phyloP scores from a whole-genome alignment of 2,329 filamentous ascomycete genomes.

The Simplicillium sp. region DNA sequence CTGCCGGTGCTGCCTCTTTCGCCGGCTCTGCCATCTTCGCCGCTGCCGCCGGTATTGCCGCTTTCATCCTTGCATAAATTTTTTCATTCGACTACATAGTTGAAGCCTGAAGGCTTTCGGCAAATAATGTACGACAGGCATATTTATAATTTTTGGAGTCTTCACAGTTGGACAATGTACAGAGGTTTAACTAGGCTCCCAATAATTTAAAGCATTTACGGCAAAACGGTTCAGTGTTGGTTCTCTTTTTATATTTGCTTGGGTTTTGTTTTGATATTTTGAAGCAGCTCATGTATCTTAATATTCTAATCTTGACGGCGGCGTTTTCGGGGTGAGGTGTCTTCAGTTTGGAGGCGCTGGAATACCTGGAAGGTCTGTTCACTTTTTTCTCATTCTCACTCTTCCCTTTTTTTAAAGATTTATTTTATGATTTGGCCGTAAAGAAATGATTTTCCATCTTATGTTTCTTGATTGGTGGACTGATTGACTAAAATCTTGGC shows the following conservation, averaged over 20 bases:
- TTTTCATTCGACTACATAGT: conserved; percentile 23
- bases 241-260: conserved; percentile 1
- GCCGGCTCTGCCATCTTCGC: conserved; percentile 44
- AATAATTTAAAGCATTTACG: conserved; percentile 17
- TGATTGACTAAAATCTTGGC: too few species aligned
- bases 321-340: too few species aligned
- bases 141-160: conserved; percentile 17
- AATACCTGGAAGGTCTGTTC: too few species aligned
- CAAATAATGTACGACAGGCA: conserved; percentile 22
- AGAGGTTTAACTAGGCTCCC: conserved; percentile 25
- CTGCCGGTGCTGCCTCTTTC: conserved; percentile 42
- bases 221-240: conserved; percentile 4
- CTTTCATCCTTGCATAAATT: conserved; percentile 45
- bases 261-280: neutral
- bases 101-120: conserved; percentile 30
- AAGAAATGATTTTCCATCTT: too few species aligned
- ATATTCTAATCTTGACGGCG: too few species aligned
- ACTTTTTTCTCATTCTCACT: too few species aligned
- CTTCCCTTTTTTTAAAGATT: too few species aligned
- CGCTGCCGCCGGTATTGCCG: conserved; percentile 43
- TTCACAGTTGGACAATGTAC: conserved; percentile 23
- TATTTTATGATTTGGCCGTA: too few species aligned
- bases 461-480: too few species aligned
- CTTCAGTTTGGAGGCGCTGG: too few species aligned
- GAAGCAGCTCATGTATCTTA: too few species aligned